Conservation (phyloP, 257 asterid genomes). For the Fraxinus quadrangulata region DNA sequence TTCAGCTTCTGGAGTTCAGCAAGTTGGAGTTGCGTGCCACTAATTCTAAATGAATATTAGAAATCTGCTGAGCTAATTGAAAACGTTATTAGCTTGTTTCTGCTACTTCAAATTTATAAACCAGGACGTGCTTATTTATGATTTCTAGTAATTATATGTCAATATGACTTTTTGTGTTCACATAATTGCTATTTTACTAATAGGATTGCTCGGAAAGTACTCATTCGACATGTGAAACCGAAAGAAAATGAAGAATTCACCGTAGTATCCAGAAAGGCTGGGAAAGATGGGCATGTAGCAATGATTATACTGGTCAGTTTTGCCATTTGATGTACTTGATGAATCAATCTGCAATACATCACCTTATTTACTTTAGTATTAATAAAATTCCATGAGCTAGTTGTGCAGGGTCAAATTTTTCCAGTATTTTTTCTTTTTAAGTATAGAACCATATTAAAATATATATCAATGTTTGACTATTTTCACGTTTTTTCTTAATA, state of each 20-base stretch:
- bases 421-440: background rate
- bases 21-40: background rate
- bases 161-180: background rate
- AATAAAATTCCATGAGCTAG: background rate
- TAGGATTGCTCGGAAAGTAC: slow-evolving; percentile 60
- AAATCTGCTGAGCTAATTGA: background rate
- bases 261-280: slow-evolving; percentile 38
- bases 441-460: background rate
- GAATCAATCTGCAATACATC: slow-evolving; percentile 6
- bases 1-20: background rate
- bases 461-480: background rate
- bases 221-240: slow-evolving; percentile 39
- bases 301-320: slow-evolving; percentile 66
- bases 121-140: slow-evolving; percentile 8
- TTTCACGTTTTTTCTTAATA: background rate
- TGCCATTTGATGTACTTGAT: slow-evolving; percentile 1
- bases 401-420: slow-evolving; percentile 12
- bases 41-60: background rate
- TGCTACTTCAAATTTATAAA: slow-evolving; percentile 12
- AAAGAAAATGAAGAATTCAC: slow-evolving; percentile 39
- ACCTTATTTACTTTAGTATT: background rate
- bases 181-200: slow-evolving; percentile 19
- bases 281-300: slow-evolving; percentile 50
- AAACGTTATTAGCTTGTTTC: slow-evolving; percentile 4
- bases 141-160: slow-evolving; percentile 16